Percentiles rank a stretch among this genome's conserved stretches.
These are phyloP conservation scores for Spergularia azorica DNA, from an alignment of 179 eudicot species.

Conservation along the genomic window DNA sequence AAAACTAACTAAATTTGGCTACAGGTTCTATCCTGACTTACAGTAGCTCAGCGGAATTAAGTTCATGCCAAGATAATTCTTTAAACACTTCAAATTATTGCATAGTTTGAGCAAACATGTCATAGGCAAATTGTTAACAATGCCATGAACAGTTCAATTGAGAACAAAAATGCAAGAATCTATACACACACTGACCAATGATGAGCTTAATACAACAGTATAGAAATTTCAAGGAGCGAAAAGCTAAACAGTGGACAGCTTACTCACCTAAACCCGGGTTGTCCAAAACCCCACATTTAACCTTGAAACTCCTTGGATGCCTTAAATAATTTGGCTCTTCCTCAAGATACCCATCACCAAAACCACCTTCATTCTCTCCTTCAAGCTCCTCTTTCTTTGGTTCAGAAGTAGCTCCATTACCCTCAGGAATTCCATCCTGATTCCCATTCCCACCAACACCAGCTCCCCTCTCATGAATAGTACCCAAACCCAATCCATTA, in stretches of 20 bases:
- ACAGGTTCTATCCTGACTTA: not conserved
- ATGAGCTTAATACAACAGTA: not conserved
- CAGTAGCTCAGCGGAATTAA: not conserved
- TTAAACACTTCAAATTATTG: not conserved
- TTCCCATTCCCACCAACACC: constrained; percentile 22
- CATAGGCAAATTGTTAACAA: not conserved
- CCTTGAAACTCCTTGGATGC: constrained; percentile 34
- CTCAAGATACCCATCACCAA: constrained; percentile 33
- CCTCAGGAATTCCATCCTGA: constrained; percentile 25
- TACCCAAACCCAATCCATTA: constrained; percentile 20
- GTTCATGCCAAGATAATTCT: not conserved
- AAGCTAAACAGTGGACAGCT: constrained; percentile 15
- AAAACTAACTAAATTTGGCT: not conserved
- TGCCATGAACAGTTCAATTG: not conserved
- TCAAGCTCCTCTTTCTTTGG: constrained; percentile 28
- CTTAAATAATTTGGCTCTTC: constrained; percentile 54
- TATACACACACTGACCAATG: not conserved
- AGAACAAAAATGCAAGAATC: not conserved
- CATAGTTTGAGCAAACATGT: constrained; percentile 9
- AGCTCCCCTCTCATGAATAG: constrained; percentile 31
- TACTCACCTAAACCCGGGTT: constrained; percentile 83
- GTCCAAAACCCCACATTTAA: constrained; percentile 70
- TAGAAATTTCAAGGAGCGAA: not conserved
- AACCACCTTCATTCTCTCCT: constrained; percentile 34
- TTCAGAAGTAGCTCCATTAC: constrained; percentile 22